Evolutionary conservation across 2,329 filamentous ascomycete species (phyloP).

Genomic region (Trichoderma harzianum): DNA sequence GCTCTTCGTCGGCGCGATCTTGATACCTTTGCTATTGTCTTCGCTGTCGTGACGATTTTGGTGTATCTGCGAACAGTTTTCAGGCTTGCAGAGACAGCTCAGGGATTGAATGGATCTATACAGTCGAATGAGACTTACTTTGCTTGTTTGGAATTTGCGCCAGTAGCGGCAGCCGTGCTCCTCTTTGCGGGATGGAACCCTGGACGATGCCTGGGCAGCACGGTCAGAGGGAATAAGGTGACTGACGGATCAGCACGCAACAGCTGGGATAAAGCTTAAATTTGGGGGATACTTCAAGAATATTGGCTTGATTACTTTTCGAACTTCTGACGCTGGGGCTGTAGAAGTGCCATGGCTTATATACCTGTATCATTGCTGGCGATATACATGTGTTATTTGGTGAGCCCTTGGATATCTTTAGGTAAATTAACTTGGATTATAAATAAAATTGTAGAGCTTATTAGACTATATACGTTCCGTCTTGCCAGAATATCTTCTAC

Average conservation of each 20-base stretch:
- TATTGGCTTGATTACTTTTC: not conserved
- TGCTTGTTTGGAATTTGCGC: conserved; percentile 52
- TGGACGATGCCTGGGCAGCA: conserved; percentile 29
- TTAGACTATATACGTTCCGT: not conserved
- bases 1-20: conserved; percentile 30
- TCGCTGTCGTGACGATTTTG: conserved; percentile 44
- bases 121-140: conserved; percentile 52
- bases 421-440: not conserved
- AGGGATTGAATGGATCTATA: conserved; percentile 45
- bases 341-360: not conserved
- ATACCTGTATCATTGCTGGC: not conserved
- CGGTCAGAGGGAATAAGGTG: conserved; percentile 17
- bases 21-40: conserved; percentile 39
- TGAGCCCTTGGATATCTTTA: not conserved
- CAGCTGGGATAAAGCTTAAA: not conserved
- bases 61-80: conserved; percentile 53
- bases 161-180: conserved; percentile 48
- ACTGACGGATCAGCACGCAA: not conserved
- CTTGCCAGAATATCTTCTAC: not conserved
- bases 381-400: not conserved
- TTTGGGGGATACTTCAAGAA: not conserved
- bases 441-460: not conserved
- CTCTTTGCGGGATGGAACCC: conserved; percentile 38
- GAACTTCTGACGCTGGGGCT: not conserved
- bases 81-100: conserved; percentile 50